phyloP scores from a whole-genome alignment of 2,329 filamentous ascomycete genomes.

The Phoma sp. region DNA sequence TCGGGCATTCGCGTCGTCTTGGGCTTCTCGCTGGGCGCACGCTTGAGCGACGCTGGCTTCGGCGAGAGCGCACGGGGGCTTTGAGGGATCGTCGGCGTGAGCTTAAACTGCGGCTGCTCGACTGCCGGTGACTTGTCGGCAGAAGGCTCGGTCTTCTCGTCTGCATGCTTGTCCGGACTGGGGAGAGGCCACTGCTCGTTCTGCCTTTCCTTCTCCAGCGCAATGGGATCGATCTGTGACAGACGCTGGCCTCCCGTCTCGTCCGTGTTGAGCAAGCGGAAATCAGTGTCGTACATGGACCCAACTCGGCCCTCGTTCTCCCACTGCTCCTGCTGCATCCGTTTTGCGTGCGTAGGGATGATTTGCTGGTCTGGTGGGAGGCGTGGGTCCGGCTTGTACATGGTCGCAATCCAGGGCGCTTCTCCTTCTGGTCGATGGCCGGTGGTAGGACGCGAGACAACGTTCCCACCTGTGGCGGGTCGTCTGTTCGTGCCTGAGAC shows the following conservation, averaged over 20 bases:
- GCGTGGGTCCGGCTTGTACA: conserved; percentile 94
- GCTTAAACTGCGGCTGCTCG: conserved; percentile 55
- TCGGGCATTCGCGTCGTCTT: conserved; percentile 60
- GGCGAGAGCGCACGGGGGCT: conserved; percentile 39
- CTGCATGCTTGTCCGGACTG: conserved; percentile 37
- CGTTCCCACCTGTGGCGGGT: conserved; percentile 69
- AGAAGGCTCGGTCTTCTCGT: conserved; percentile 33
- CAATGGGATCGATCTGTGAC: conserved; percentile 40
- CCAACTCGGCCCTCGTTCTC: conserved; percentile 89
- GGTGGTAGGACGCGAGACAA: conserved; percentile 59
- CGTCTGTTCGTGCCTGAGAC: conserved; percentile 52
- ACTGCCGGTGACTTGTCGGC: conserved; percentile 37
- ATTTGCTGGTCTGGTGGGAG: conserved; percentile 95
- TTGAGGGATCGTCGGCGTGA: conserved; percentile 54
- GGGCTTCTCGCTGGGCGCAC: conserved; percentile 41
- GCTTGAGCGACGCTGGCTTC: conserved; percentile 28
- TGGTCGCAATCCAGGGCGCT: conserved; percentile 90
- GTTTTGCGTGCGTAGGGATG: conserved; percentile 88
- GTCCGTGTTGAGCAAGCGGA: conserved; percentile 77
- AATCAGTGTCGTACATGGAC: conserved; percentile 84
- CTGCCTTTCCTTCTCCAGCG: conserved; percentile 37
- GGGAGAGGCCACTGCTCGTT: conserved; percentile 45
- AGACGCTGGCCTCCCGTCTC: conserved; percentile 51
- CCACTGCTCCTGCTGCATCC: conserved; percentile 94
- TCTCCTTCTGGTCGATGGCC: conserved; percentile 87